phyloP scores from a whole-genome alignment of 257 asterid species.

The Solanum boliviense region DNA sequence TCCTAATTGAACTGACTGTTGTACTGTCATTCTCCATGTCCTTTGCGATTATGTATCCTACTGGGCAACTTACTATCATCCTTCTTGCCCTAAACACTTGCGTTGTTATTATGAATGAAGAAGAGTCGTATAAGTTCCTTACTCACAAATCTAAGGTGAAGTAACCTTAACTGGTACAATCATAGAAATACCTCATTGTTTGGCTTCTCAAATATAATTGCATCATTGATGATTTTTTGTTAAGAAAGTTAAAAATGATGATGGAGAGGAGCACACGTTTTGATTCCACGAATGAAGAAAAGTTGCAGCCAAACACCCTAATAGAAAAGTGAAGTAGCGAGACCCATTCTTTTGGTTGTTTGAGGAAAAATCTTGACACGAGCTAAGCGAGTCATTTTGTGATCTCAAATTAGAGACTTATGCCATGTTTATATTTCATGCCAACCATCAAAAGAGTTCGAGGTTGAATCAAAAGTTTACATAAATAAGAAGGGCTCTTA shows the following conservation, averaged over 20 bases:
- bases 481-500: neutral
- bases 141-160: neutral
- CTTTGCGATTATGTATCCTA: neutral
- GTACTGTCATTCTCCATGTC: neutral
- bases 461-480: neutral
- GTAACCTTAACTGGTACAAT: neutral
- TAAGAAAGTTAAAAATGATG: neutral
- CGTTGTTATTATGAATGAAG: neutral
- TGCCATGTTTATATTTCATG: neutral
- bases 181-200: neutral
- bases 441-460: neutral
- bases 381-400: neutral
- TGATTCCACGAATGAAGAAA: neutral
- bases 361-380: neutral
- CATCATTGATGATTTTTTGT: neutral
- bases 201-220: neutral
- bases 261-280: neutral
- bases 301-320: neutral
- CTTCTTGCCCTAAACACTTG: neutral
- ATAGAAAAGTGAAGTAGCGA: neutral
- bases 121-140: neutral
- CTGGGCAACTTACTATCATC: neutral
- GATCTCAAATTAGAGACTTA: neutral
- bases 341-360: neutral
- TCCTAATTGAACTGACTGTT: neutral